phyloP scores from a whole-genome alignment of 768 basidiomycete genomes.

The Macrolepiota dolichaula region DNA sequence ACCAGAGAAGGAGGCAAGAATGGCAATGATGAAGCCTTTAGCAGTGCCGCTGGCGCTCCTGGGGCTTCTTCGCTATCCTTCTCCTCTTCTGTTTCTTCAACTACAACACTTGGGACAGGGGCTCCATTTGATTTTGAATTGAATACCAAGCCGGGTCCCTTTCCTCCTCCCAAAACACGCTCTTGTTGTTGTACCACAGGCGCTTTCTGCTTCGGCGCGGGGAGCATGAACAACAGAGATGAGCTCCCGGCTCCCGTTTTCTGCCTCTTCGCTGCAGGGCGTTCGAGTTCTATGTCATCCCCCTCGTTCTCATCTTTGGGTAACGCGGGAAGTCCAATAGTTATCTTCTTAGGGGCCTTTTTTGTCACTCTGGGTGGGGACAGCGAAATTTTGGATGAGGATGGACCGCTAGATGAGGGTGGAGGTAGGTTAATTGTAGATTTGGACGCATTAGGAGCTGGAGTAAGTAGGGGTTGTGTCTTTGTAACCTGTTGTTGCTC shows the following conservation, averaged over 20 bases:
- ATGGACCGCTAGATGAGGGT: conserved; percentile 15
- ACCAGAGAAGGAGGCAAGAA: conserved; percentile 59
- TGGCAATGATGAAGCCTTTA: conserved; percentile 26
- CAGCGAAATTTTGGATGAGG: neutral
- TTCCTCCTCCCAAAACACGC: conserved; percentile 63
- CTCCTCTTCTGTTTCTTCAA: conserved; percentile 5
- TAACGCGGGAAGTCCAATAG: conserved; percentile 54
- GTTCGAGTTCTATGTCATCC: conserved; percentile 33
- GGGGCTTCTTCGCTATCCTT: conserved; percentile 18
- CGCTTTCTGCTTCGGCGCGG: conserved; percentile 61
- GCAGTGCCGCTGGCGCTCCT: conserved; percentile 17
- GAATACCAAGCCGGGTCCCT: conserved; percentile 62
- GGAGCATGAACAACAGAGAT: conserved; percentile 68
- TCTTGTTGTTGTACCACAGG: conserved; percentile 40
- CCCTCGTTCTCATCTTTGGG: conserved; percentile 32
- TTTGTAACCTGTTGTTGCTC: conserved; percentile 20
- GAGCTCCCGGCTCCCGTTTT: conserved; percentile 60
- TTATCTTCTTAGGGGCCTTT: conserved; percentile 52
- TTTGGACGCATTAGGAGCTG: neutral
- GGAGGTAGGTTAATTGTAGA: conserved; percentile 16
- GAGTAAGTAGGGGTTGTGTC: neutral
- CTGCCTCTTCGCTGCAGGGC: conserved; percentile 58
- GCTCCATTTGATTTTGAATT: conserved; percentile 24
- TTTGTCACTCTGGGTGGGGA: conserved; percentile 28
- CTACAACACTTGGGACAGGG: conserved; percentile 1